These are phyloP conservation scores for Hanseniaspora guilliermondii DNA, from an alignment of 805 yeast genomes.

Conservation along the genomic window DNA sequence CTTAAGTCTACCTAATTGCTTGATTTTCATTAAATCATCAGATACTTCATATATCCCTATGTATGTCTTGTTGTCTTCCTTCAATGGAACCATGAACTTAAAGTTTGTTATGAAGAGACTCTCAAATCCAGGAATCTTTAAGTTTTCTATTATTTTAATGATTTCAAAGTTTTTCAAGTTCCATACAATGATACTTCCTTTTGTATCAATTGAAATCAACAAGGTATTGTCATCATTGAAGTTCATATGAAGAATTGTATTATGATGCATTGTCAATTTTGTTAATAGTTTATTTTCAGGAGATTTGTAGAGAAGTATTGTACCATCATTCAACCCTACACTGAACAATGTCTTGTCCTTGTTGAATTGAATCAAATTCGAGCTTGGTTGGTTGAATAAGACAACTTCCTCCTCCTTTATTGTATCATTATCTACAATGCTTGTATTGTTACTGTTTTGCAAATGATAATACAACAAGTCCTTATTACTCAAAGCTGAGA, in stretches of 20 bases:
- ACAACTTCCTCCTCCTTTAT: slow-evolving; percentile 9
- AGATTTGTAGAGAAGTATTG: not conserved
- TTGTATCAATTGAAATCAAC: not conserved
- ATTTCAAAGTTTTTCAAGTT: not conserved
- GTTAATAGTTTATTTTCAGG: slow-evolving; percentile 4
- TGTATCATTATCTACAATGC: not conserved
- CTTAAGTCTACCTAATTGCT: slow-evolving; percentile 1
- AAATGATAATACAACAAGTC: slow-evolving; percentile 10
- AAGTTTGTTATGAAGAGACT: not conserved
- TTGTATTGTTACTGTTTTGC: slow-evolving; percentile 1
- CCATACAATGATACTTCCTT: slow-evolving; percentile 6
- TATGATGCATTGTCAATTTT: slow-evolving; percentile 9
- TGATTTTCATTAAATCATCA: not conserved
- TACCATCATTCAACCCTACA: slow-evolving; percentile 1
- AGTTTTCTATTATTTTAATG: slow-evolving; percentile 1
- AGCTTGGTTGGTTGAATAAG: slow-evolving; percentile 8
- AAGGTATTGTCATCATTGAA: not conserved
- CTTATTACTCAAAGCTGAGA: slow-evolving; percentile 2
- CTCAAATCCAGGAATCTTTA: slow-evolving; percentile 5
- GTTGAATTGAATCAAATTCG: slow-evolving; percentile 1
- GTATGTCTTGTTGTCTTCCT: not conserved
- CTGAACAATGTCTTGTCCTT: not conserved
- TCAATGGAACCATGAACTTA: slow-evolving; percentile 1
- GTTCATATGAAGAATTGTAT: not conserved
- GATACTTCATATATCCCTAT: not conserved